Base-by-base conservation (phyloP, 441 rosid genomes). In the Pelargonium fulgidum region DNA sequence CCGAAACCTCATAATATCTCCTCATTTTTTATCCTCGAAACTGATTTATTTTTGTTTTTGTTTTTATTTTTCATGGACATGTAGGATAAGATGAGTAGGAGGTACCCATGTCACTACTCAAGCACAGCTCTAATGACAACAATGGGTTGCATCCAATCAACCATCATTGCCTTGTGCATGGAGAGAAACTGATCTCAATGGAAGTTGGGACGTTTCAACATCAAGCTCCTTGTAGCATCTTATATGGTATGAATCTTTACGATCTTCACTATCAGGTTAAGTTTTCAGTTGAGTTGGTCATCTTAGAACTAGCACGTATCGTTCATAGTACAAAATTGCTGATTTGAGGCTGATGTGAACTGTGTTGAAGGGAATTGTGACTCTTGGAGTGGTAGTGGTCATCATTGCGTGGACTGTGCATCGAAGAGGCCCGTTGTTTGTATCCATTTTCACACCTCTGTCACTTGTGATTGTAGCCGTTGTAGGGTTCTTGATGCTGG, bases 11-110 rank as follows among this genome's bases (percentile, higher is more conserved):
- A 24, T 0, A 22, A 36, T 10, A 36, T 10, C 61, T 4, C 47
- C 56, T 3, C 12, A 39, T 45, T 54, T 58, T 58, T 58, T 17
- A 17, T 20, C 66, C 9, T 8, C 19, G 11, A 26, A 41, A 20
- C 52, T 24, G 1, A 16, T 58, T 56, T 16, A 17, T 47, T 61
- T 41, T 20, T 20, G 5, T 16, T 42, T n/a, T 11, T 16, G 29
- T 47, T 61, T 41, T 20, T 20, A 2, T 16, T 42, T n/a, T 11
- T n/a, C 47, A 4, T 67, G 41, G 7, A 24, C 36, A 7, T 66
- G 44, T 68, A 85, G 79, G 67, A 81, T 2, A 84, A 84, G 68
- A 75, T 84, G 84, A 79, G 76, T 1, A 68, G 77, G 70, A 70
- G 22, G 24, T 77, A 80, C 66, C 78, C 73, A 4, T 68, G 72